Evolutionary conservation across 2,329 filamentous ascomycete genomes (phyloP).

Genomic region (Arachnomyces sp.): DNA sequence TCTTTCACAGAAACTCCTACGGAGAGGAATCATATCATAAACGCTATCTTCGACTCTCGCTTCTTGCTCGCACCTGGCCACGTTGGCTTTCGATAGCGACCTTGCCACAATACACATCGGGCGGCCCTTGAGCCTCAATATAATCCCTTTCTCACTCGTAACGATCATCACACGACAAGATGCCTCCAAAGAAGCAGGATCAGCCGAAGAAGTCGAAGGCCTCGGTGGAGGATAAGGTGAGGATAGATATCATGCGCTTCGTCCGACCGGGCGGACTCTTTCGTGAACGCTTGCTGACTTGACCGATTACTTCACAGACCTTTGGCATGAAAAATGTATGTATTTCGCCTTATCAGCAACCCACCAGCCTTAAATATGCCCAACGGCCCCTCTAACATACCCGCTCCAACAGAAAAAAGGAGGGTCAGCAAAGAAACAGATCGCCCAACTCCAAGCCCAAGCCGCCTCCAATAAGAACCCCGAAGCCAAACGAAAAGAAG

Average conservation of each 20-base stretch:
- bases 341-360: constrained; percentile 9
- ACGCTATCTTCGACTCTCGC: too few relatives aligned
- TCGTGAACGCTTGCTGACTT: constrained; percentile 12
- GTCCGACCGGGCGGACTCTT: constrained; percentile 7
- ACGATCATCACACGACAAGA: constrained; percentile 21
- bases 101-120: neutral
- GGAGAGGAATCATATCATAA: too few relatives aligned
- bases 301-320: constrained; percentile 43
- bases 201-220: constrained; percentile 42
- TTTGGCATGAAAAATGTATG: constrained; percentile 96
- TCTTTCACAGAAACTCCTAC: too few relatives aligned
- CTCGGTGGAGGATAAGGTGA: constrained; percentile 68
- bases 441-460: constrained; percentile 71
- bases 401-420: constrained; percentile 65
- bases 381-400: neutral
- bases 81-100: neutral
- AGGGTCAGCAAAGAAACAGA: constrained; percentile 77
- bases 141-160: neutral
- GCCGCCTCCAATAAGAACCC: constrained; percentile 66
- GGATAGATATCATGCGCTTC: constrained; percentile 9
- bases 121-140: neutral
- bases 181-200: constrained; percentile 41
- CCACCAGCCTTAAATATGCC: neutral
- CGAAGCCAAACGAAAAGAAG: constrained; percentile 75
- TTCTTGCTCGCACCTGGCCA: too few relatives aligned